Evolutionary conservation across 1,139 yeast species (phyloP), one percentile per base, ranked within the genome.

Genomic region (Suzukiozyma palmioleophila): DNA sequence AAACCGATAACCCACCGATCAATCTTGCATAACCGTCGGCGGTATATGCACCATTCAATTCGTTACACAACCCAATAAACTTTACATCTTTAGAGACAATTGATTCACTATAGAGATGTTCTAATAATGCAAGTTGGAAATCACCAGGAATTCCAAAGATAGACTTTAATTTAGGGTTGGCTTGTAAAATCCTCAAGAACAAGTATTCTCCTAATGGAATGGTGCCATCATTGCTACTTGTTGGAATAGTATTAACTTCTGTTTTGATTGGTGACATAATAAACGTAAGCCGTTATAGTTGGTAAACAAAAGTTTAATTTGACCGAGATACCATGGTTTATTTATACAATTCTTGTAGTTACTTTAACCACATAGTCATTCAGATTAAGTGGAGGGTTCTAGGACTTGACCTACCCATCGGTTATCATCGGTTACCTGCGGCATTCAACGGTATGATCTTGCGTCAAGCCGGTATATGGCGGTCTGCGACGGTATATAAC

Each of bases 11-110:
- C 35, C 71, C 64, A 26, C 57, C 61, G 27, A 73, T 62, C 34
- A 70, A 72, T 46, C 85, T 75, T 14, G 86, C 79, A 54, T 83
- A 85, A 15, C 90, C 94, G 51, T 85, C 94, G 25, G 85, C 88
- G 18, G 89, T 84, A 53, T 85, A 85, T 16, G 88, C 83, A 33
- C 58, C 66, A 44, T 67, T 67, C 40, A 67, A 57, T 47, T 67
- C 73, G 42, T 67, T 67, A 49, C 73, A 66, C 32, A 62, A 49
- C 15, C 65, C 65, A 18, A 60, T 51, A 41, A 59, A 59, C 29
- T 50, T 49, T 6, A 62, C 47, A n/a, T 52, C 54, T 14, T 52
- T 49, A 14, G 51, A 52, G 11, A 48, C 36, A 7, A 54, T 45
- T 3, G 62, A 47, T 6, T 60, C 62, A 6, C 57, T 41, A 41